These are phyloP conservation scores for Macrotyloma uniflorum DNA, from an alignment of 306 rosid genomes.

Conservation along the genomic window DNA sequence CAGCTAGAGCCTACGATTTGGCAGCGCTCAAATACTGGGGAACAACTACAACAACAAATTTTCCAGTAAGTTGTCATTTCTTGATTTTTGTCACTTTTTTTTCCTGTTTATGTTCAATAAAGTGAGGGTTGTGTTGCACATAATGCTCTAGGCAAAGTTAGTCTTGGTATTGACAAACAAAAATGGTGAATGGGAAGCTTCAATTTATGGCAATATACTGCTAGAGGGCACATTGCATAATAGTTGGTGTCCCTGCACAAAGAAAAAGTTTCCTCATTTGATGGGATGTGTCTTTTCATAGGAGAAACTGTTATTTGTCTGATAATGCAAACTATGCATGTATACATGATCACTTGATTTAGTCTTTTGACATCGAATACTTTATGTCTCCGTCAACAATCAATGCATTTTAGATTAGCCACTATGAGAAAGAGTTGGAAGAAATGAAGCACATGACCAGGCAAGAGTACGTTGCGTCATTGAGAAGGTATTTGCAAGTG, in stretches of 20 bases:
- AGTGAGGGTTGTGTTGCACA: conserved; percentile 13
- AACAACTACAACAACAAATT: conserved; percentile 88
- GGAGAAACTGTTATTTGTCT: not conserved
- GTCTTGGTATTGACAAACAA: conserved; percentile 15
- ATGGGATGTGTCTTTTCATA: conserved; percentile 33
- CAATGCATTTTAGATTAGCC: conserved; percentile 62
- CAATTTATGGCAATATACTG: not conserved
- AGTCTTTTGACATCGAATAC: not conserved
- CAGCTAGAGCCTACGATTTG: conserved; percentile 91
- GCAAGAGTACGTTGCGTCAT: conserved; percentile 92
- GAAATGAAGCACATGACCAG: conserved; percentile 97
- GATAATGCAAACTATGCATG: conserved; percentile 16
- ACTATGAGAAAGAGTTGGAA: conserved; percentile 83
- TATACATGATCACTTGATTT: not conserved
- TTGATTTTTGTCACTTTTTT: not conserved
- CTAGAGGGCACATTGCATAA: not conserved
- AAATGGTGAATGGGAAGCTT: not conserved
- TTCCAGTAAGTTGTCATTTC: conserved; percentile 62
- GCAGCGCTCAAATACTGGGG: conserved; percentile 98
- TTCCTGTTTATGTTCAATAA: not conserved
- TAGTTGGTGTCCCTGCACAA: not conserved
- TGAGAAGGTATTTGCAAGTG: conserved; percentile 70
- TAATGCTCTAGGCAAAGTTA: conserved; percentile 23
- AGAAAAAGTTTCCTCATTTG: conserved; percentile 34
- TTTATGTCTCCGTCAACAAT: conserved; percentile 13